These are phyloP conservation scores for Eimeria mitis DNA, from an alignment of 169 alveolate genomes.

Conservation along the genomic window DNA sequence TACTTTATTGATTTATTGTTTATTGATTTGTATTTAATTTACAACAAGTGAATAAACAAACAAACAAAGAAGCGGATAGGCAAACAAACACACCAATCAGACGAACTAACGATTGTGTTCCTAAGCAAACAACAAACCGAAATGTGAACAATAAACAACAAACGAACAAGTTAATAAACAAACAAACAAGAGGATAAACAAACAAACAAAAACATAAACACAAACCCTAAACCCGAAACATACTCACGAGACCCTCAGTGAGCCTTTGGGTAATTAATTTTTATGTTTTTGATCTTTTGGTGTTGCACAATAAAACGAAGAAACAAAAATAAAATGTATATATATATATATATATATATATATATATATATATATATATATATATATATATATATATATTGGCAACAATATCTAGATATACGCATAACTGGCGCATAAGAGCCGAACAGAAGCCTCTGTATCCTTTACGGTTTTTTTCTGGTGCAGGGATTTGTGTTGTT, in stretches of 20 bases:
- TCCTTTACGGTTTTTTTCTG: neutral
- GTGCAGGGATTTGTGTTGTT: neutral
- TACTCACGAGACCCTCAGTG: too few relatives aligned
- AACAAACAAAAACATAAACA: too few relatives aligned
- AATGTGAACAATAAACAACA: too few relatives aligned
- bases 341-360: too few relatives aligned
- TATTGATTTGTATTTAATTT: too few relatives aligned
- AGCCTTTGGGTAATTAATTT: neutral
- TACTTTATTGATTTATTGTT: too few relatives aligned
- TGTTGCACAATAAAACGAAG: neutral
- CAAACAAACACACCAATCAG: neutral
- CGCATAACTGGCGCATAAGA: neutral
- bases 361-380: too few relatives aligned
- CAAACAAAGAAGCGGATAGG: neutral
- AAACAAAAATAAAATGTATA: too few relatives aligned
- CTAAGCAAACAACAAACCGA: too few relatives aligned
- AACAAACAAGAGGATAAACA: neutral
- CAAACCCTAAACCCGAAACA: too few relatives aligned
- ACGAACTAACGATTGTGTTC: neutral
- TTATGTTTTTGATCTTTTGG: neutral
- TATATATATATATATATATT: neutral
- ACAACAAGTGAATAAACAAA: neutral
- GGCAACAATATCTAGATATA: neutral
- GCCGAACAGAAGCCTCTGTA: too few relatives aligned
- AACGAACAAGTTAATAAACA: neutral